Base-by-base conservation (phyloP, 208 protist genomes). In the Wallacemonas sp. region DNA sequence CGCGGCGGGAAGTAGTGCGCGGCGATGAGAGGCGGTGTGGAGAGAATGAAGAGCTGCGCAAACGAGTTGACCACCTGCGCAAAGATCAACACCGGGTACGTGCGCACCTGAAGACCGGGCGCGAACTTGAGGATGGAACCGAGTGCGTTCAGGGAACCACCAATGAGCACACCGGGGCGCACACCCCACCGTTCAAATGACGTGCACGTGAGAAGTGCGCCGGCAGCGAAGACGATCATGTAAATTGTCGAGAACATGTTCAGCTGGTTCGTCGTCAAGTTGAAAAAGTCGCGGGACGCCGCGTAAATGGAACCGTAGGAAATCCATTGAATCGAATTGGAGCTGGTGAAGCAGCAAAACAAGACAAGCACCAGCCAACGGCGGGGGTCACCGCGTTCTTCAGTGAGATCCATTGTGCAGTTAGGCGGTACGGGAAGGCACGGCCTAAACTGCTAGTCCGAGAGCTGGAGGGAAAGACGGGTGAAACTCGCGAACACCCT, bases 301-400 rank as follows among this genome's bases (percentile, higher is more conserved):
- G 71, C 71, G 24, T 81, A 77, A 13, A 91, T 81, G 22, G 76
- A 61, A 24, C 81, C 78, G 66, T 82, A 91, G 22, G 72, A 83
- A 42, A 91, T 79, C 82, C 85, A 91, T 60, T 91, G 85, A 57
- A 91, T 85, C 17, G 85, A 82, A 38, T 88, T 88, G 27, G 81
- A 83, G 53, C 59, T 66, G 64, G 78, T 87, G 75, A 71, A 91
- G 15, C 84, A 27, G 72, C 73, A 87, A 57, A 91, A 91, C 12
- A 85, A 41, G 1, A 68, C 48, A 17, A 90, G 72, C 45, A 87
- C 84, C 17, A 74, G 38, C 75, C 78, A 90, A 2, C 80, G 73
- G 63, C 68, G 71, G 54, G 76, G 78, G 71, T 89, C 82, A 3
- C 65, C 71, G 32, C 58, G 42, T 36, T 48, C 58, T 27, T 48